Evolutionary conservation across 2,329 filamentous ascomycete genomes (phyloP).

Genomic region (Bipolaris zeicola): DNA sequence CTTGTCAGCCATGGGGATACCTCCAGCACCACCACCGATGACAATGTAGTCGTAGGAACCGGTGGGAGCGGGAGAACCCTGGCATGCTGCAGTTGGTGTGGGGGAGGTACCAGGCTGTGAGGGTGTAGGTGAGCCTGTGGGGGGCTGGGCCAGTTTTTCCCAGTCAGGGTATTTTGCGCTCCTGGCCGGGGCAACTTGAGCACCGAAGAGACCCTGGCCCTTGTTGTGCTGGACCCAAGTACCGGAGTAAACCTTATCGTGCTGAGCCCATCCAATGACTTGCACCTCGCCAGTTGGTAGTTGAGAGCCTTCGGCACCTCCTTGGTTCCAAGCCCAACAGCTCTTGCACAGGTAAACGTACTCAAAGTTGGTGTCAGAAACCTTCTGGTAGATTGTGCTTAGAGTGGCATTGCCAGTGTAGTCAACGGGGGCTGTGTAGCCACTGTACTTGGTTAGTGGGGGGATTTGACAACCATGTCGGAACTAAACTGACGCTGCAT

Average conservation of each 20-base stretch:
- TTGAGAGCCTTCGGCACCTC: conserved; percentile 48
- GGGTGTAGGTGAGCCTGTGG: conserved; percentile 26
- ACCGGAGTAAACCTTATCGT: conserved; percentile 48
- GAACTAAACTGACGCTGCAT: conserved; percentile 32
- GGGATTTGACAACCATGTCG: no score
- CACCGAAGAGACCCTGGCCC: conserved; percentile 60
- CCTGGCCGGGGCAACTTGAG: conserved; percentile 51
- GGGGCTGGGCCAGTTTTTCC: conserved; percentile 43
- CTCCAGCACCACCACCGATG: conserved; percentile 66
- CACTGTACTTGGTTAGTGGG: conserved; percentile 42
- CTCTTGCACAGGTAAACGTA: conserved; percentile 68
- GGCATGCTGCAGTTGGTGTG: conserved; percentile 41
- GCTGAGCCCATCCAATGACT: conserved; percentile 63
- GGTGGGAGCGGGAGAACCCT: conserved; percentile 46
- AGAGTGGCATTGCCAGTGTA: conserved; percentile 68
- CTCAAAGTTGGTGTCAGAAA: conserved; percentile 65
- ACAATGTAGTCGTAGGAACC: conserved; percentile 67
- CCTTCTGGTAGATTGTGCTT: conserved; percentile 63
- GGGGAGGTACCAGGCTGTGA: conserved; percentile 18
- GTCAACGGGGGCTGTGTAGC: conserved; percentile 63
- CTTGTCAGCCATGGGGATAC: conserved; percentile 64
- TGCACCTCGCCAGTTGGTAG: conserved; percentile 43
- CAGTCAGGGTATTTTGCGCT: conserved; percentile 53
- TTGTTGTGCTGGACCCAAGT: conserved; percentile 60
- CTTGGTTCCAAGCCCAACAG: conserved; percentile 54